These are phyloP conservation scores for Cerioporus squamosus DNA, from an alignment of 1,284 basidiomycete species.

Conservation along the genomic window DNA sequence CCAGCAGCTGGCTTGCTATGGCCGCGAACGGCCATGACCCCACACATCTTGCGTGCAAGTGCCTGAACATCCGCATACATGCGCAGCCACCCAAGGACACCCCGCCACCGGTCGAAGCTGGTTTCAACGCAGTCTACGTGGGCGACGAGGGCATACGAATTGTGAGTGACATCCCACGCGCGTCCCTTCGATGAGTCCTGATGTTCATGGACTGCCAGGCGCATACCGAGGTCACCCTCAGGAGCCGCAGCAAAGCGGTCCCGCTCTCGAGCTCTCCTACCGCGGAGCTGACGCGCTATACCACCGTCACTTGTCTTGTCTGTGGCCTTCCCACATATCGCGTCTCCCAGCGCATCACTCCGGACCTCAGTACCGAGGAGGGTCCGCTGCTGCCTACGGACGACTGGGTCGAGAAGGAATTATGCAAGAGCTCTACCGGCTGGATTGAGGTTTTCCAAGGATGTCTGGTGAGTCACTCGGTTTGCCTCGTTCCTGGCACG, in stretches of 20 bases:
- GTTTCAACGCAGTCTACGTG: constrained; percentile 62
- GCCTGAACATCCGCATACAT: constrained; percentile 69
- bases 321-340: constrained; percentile 73
- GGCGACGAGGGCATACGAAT: constrained; percentile 69
- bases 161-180: constrained; percentile 66
- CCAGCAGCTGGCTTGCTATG: constrained; percentile 26
- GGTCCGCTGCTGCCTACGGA: constrained; percentile 71
- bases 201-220: constrained; percentile 42
- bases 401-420: constrained; percentile 76
- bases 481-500: not conserved
- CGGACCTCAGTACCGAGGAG: constrained; percentile 64
- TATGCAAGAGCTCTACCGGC: constrained; percentile 66
- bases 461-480: constrained; percentile 63
- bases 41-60: constrained; percentile 60
- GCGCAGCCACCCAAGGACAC: constrained; percentile 23
- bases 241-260: constrained; percentile 57
- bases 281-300: constrained; percentile 58
- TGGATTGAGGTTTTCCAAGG: constrained; percentile 74
- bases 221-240: constrained; percentile 73
- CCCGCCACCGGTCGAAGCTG: constrained; percentile 41
- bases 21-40: constrained; percentile 31
- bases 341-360: constrained; percentile 60
- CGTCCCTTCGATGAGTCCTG: constrained; percentile 7
- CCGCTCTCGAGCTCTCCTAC: constrained; percentile 44
- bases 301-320: constrained; percentile 68